Evolutionary conservation across 768 basidiomycete species (phyloP), one percentile per base, ranked within the genome.

Genomic region (Hebeloma cylindrosporum): DNA sequence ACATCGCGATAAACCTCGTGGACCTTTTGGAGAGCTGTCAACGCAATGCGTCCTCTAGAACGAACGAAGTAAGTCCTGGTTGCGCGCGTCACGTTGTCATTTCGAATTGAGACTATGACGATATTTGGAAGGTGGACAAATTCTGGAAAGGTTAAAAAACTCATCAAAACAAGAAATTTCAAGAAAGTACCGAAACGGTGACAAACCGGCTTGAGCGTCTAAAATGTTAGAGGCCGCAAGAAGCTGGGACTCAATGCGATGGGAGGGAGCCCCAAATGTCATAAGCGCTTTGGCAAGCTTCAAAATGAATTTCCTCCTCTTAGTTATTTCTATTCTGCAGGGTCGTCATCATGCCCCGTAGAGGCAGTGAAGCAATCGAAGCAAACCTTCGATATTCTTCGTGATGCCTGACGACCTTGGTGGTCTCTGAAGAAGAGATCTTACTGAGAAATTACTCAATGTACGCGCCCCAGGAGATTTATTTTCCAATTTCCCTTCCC

Each of bases 201-300:
- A 55, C 67, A 27, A 9, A 72, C 74, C 83, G 43, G 88, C 86
- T 53, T 85, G 77, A 50, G 90, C 76, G 23, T 86, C 81, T 11
- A 96, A 77, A 45, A 90, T 85, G 8, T 76, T 69, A 5, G 92
- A 85, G 2, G 90, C 91, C 3, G 88, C 80, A 47, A 75, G 74
- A 29, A 97, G 78, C 61, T 94, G 93, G 1, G 89, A 83, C 67
- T 95, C 92, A 51, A 94, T 85, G 14, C 94, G 78, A 63, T 96
- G 94, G 16, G 91, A 92, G 1, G 93, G 93, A n/a, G 93, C 88
- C 14, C 93, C 93, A 61, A 89, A 94, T n/a, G 83, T 76, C 61
- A 97, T 79, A 46, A 97, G 75, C 8, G 89, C 88, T 60, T 90
- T 87, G 2, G 91, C 89, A 18, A 96, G 77, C 60, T 84, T 85